A percentile compares a stretch with the other conserved stretches of the same genome.
phyloP scores from a whole-genome alignment of 768 basidiomycete genomes.

The Collybia sp. region DNA sequence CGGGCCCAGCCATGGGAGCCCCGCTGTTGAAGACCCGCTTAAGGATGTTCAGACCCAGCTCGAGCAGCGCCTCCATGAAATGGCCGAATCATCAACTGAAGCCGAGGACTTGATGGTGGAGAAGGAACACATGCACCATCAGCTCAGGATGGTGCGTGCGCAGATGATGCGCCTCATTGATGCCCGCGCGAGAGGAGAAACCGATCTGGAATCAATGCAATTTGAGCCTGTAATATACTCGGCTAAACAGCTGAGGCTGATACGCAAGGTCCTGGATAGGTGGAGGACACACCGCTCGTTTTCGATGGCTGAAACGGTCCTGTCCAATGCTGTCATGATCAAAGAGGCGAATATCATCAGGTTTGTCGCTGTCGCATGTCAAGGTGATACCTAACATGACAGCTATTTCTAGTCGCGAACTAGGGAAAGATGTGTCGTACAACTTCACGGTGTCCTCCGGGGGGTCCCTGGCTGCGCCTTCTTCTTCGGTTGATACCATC shows the following conservation, averaged over 20 bases:
- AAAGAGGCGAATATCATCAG: conserved; percentile 96
- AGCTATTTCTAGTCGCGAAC: conserved; percentile 60
- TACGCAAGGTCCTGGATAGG: conserved; percentile 75
- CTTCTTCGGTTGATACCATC: conserved; percentile 80
- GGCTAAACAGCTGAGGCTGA: conserved; percentile 76
- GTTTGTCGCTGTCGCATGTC: conserved; percentile 25
- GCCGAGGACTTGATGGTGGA: conserved; percentile 85
- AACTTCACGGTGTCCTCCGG: conserved; percentile 92
- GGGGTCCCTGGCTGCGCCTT: conserved; percentile 70
- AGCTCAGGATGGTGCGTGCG: conserved; percentile 71
- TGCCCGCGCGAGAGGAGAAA: conserved; percentile 73
- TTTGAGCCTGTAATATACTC: conserved; percentile 84
- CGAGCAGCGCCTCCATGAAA: conserved; percentile 66
- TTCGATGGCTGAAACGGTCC: conserved; percentile 86
- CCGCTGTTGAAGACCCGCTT: conserved; percentile 60
- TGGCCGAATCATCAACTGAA: conserved; percentile 48
- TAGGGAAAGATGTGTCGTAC: conserved; percentile 82
- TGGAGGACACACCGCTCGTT: conserved; percentile 87
- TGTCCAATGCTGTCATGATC: conserved; percentile 79
- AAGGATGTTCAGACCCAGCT: conserved; percentile 74
- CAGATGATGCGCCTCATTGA: conserved; percentile 83
- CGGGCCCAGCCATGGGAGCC: conserved; percentile 51
- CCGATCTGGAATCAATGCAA: conserved; percentile 51
- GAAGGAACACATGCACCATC: conserved; percentile 91
- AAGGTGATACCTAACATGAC: not conserved